Conservation (phyloP, 1,139 yeast species). For the Entelexis paramagnoliae region DNA sequence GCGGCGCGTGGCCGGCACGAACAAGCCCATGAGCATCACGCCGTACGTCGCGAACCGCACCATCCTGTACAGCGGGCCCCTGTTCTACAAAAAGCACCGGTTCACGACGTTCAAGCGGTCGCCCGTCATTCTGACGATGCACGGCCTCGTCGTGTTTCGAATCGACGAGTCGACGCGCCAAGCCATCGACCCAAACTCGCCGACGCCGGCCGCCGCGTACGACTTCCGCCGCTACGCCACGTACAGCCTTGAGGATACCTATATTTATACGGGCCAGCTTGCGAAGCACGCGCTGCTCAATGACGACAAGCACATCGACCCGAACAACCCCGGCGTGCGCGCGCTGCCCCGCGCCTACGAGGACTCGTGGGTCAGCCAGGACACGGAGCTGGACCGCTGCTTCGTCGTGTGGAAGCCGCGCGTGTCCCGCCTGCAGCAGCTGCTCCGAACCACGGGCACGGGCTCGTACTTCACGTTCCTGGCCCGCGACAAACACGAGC, state of each 20-base stretch:
- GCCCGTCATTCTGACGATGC: conserved; percentile 60
- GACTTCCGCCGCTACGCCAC: conserved; percentile 23
- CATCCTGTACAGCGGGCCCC: conserved; percentile 48
- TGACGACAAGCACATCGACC: conserved; percentile 40
- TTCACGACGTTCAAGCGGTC: conserved; percentile 54
- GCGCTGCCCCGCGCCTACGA: conserved; percentile 59
- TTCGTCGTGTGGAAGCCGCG: conserved; percentile 62
- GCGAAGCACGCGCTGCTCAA: conserved; percentile 50
- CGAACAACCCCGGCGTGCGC: conserved; percentile 44
- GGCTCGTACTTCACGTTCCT: conserved; percentile 49
- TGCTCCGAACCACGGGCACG: conserved; percentile 16
- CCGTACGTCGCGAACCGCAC: conserved; percentile 49
- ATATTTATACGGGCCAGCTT: conserved; percentile 60
- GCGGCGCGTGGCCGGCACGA: conserved; percentile 35
- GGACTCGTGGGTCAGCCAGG: conserved; percentile 79
- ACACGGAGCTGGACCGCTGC: conserved; percentile 60
- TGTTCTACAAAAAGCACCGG: conserved; percentile 59
- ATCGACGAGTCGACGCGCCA: conserved; percentile 29
- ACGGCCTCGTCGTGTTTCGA: conserved; percentile 43
- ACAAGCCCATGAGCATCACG: conserved; percentile 48
- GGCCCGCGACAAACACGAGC: conserved; percentile 71
- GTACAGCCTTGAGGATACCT: conserved; percentile 45
- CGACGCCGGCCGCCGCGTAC: conserved; percentile 20
- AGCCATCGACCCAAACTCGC: conserved; percentile 5
- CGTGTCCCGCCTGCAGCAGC: not conserved